A percentile compares a stretch with the other conserved stretches of the same genome.
Conservation (phyloP, 805 yeast species). For the Wickerhamomyces canadensis region DNA sequence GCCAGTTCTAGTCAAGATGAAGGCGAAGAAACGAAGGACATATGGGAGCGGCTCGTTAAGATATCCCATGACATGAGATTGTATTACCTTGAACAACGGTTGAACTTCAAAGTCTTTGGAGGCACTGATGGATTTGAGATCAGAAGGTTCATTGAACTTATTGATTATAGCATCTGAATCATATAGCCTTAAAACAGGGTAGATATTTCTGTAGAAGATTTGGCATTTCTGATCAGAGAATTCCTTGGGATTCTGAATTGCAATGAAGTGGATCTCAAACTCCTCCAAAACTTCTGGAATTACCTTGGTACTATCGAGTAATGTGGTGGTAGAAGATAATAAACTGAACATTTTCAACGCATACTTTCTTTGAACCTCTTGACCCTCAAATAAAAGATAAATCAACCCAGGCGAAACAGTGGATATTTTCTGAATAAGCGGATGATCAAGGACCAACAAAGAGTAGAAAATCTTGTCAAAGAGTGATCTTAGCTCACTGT, state of each 20-base stretch:
- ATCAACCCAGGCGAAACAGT: conserved; percentile 44
- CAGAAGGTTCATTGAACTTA: conserved; percentile 22
- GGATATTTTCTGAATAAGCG: conserved; percentile 18
- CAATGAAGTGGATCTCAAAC: conserved; percentile 42
- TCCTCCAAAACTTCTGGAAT: conserved; percentile 47
- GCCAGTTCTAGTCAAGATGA: conserved; percentile 38
- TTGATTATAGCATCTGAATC: conserved; percentile 30
- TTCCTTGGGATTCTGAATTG: conserved; percentile 46
- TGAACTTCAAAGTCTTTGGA: conserved; percentile 27
- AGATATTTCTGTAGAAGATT: conserved; percentile 42
- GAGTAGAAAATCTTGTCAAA: conserved; percentile 33
- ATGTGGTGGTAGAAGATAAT: conserved; percentile 8
- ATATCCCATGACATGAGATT: conserved; percentile 47
- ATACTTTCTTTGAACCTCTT: conserved; percentile 41
- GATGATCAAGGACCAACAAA: conserved; percentile 25
- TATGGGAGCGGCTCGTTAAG: conserved; percentile 37
- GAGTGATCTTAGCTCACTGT: conserved; percentile 27
- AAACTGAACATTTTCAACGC: conserved; percentile 31
- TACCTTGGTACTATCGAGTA: conserved; percentile 18
- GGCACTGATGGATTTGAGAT: conserved; percentile 17
- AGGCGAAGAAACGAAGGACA: conserved; percentile 45
- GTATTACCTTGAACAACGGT: conserved; percentile 34
- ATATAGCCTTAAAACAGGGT: conserved; percentile 31
- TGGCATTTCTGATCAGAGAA: conserved; percentile 38
- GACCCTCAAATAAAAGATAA: conserved; percentile 51